These are phyloP conservation scores for Aegilops tauschii DNA, from an alignment of 176 grass and related monocot genomes.

Conservation along the genomic window DNA sequence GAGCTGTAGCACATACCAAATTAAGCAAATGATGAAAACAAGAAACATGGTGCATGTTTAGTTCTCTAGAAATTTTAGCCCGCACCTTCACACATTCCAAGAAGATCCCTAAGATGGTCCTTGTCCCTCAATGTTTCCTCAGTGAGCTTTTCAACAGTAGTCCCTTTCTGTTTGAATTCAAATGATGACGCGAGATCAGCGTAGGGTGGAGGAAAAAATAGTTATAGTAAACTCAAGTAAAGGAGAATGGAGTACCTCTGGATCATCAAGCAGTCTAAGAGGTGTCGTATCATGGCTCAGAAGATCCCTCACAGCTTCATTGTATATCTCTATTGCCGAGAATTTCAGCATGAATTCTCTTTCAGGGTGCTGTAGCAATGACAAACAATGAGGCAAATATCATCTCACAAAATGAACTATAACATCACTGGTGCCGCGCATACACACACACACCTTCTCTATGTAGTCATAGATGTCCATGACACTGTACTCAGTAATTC, in stretches of 20 bases:
- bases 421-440: neutral
- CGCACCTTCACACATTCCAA: slow-evolving; percentile 76
- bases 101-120: slow-evolving; percentile 71
- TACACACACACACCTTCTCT: slow-evolving; percentile 67
- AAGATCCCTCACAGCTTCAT: slow-evolving; percentile 94
- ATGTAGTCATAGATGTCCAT: slow-evolving; percentile 88
- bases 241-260: slow-evolving; percentile 60
- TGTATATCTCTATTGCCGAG: slow-evolving; percentile 97
- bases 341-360: slow-evolving; percentile 89
- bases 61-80: neutral
- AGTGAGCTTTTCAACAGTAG: slow-evolving; percentile 79
- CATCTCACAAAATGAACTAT: neutral
- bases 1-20: slow-evolving; percentile 52
- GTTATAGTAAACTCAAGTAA: slow-evolving; percentile 14
- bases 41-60: neutral
- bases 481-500: slow-evolving; percentile 73
- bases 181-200: slow-evolving; percentile 27
- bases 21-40: slow-evolving; percentile 28
- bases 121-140: slow-evolving; percentile 84
- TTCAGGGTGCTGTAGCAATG: slow-evolving; percentile 72
- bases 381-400: neutral
- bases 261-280: slow-evolving; percentile 98
- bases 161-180: slow-evolving; percentile 77
- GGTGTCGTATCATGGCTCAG: slow-evolving; percentile 62
- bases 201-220: slow-evolving; percentile 4